Evolutionary conservation across 768 basidiomycete species (phyloP).

Genomic region (Macrolepiota albuminosa): DNA sequence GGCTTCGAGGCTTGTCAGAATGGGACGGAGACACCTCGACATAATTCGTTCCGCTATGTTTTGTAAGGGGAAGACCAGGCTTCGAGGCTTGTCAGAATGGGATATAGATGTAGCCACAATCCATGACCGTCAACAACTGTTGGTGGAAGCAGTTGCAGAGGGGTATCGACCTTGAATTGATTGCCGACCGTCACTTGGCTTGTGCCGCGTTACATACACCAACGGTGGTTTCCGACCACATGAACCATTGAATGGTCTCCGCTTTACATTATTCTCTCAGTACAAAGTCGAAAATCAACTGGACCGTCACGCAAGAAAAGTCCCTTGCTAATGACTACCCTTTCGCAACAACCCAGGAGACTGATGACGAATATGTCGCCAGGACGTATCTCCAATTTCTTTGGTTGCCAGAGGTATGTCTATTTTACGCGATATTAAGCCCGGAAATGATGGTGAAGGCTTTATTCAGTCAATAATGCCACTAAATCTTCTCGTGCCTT

Average conservation of each 20-base stretch:
- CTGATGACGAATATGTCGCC: conserved; percentile 51
- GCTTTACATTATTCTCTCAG: conserved; percentile 13
- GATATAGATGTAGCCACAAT: not conserved
- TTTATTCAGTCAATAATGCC: conserved; percentile 64
- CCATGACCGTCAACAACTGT: not conserved
- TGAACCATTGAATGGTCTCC: conserved; percentile 15
- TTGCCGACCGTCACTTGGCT: not conserved
- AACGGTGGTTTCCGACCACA: not conserved
- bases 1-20: not conserved
- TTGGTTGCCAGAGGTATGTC: conserved; percentile 70
- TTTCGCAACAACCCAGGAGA: conserved; percentile 41
- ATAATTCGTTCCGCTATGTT: not conserved
- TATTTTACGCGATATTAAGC: not conserved
- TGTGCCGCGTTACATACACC: too few species aligned
- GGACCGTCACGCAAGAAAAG: conserved; percentile 60
- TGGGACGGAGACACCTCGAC: too few species aligned
- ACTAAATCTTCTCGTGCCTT: conserved; percentile 49
- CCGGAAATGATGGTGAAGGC: not conserved
- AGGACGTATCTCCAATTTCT: conserved; percentile 73
- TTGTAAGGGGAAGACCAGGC: not conserved
- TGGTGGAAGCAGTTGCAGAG: too few species aligned
- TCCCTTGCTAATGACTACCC: conserved; percentile 52
- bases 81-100: not conserved
- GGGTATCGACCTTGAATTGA: not conserved
- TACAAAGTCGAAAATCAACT: conserved; percentile 24